These are phyloP conservation scores for Endoconidiophora polonica DNA, from an alignment of 2,329 filamentous ascomycete genomes.

Conservation along the genomic window DNA sequence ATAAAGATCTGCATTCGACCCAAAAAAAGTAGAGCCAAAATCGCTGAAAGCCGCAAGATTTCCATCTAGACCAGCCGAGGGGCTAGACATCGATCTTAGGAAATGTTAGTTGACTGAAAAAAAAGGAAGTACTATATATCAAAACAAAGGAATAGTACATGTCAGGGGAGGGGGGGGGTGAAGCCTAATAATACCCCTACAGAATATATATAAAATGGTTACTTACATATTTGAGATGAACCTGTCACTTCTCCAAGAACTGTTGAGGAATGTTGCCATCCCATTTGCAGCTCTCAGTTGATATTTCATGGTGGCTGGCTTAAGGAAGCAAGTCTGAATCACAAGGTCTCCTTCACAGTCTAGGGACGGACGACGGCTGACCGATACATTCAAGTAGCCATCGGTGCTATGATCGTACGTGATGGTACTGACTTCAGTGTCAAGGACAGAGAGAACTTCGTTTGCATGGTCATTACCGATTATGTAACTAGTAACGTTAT, in stretches of 20 bases:
- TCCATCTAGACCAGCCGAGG: conserved; percentile 7
- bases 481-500: conserved; percentile 6
- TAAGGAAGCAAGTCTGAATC: conserved; percentile 10
- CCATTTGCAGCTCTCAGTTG: conserved; percentile 4
- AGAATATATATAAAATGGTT: no score
- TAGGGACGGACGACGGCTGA: conserved; percentile 7
- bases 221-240: conserved; percentile 8
- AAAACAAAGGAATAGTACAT: background rate
- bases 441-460: conserved; percentile 3
- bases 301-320: conserved; percentile 10
- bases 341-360: conserved; percentile 9
- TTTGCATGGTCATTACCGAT: background rate
- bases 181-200: background rate
- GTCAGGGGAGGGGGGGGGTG: background rate
- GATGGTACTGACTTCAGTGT: background rate
- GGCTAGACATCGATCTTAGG: background rate
- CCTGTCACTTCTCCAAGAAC: conserved; percentile 7
- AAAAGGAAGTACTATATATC: background rate
- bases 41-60: conserved; percentile 11
- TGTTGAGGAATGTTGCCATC: conserved; percentile 7
- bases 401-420: background rate
- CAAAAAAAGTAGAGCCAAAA: conserved; percentile 9
- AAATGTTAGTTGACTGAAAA: background rate
- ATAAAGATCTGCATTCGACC: conserved; percentile 4
- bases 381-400: conserved; percentile 11